A percentile compares a stretch with the other conserved stretches of the same genome.
phyloP scores from a whole-genome alignment of 78 protist species.

The Speleostelium caveatum region DNA sequence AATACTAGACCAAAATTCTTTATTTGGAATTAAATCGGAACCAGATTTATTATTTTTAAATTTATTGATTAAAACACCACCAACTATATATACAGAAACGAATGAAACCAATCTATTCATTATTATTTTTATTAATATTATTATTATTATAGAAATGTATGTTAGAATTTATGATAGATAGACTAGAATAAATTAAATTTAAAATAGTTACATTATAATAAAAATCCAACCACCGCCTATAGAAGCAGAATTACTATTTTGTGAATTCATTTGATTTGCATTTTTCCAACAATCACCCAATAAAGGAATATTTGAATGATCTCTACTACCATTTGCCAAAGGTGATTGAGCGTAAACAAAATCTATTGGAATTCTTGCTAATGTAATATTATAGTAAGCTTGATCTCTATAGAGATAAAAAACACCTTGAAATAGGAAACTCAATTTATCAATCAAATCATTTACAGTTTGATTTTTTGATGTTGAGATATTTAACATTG shows the following conservation, averaged over 20 bases:
- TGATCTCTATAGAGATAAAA: conserved; percentile 10
- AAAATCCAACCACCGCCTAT: conserved; percentile 78
- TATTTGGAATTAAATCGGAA: conserved; percentile 38
- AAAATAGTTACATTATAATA: conserved; percentile 42
- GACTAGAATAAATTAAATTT: not conserved
- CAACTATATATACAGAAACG: conserved; percentile 4
- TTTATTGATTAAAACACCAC: conserved; percentile 39
- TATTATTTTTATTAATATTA: not conserved
- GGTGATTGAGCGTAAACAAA: conserved; percentile 4
- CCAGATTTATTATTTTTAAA: conserved; percentile 16
- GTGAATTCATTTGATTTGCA: no score
- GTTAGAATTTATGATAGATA: no score
- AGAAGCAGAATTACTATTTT: not conserved
- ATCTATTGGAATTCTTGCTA: not conserved
- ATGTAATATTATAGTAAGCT: conserved; percentile 34
- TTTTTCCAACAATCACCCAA: conserved; percentile 77
- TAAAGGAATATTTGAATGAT: not conserved
- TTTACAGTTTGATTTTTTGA: conserved; percentile 8
- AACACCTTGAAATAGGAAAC: conserved; percentile 6
- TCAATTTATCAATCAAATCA: not conserved
- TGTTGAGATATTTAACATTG: conserved; percentile 16
- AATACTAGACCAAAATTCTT: conserved; percentile 26
- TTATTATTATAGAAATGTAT: not conserved
- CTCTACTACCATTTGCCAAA: conserved; percentile 27
- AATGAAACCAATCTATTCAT: conserved; percentile 3